Base-by-base conservation (phyloP, 1,284 basidiomycete species). In the Termitomyces sp. region DNA sequence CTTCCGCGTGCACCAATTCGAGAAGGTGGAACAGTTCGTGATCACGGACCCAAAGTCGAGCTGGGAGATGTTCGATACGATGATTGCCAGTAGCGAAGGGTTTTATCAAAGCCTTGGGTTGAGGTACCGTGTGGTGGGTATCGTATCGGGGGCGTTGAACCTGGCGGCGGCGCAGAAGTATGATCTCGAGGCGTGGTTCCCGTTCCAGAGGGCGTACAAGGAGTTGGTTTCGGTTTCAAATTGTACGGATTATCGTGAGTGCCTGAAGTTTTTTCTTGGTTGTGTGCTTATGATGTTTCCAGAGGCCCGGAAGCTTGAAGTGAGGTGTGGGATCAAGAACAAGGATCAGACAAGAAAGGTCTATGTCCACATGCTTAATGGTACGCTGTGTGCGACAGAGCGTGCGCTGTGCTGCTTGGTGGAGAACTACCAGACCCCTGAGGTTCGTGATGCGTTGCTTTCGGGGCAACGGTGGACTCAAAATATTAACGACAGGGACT, bases 1-100 rank as follows among this genome's bases (percentile, higher is more conserved):
- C 72, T 99, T 99, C 85, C 91, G 97, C 34, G 95, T 99, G 48
- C 97, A 99, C 70, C 97, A 99, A 72, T 99, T 99, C 63, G 97
- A 99, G 74, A 99, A 99, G 76, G 81, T 99, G 49, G 97, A 99
- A 70, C 84, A 97, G 76, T 99, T 99, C 74, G 88, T 90, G 75
- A 82, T 99, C 62, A 97, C 95, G 19, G 89, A 93, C 50, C 95
- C 97, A 0, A 88, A 89, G 61, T 87, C 91, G 68, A 97, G 93
- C 66, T 95, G 95, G 86, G 89, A 87, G 66, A 88, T 88, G 83
- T 90, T 99, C 64, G 91, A 99, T 58, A 73, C 76, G 58, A 99
- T 99, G 96, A 68, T 98, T 42, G 82, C 73, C 46, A 91, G 86
- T 69, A 90, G 91, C 56, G 93, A 96, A 72, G 94, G 78, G 48